Base-by-base conservation (phyloP, 2,329 filamentous ascomycete species). In the Xylariales sp. region DNA sequence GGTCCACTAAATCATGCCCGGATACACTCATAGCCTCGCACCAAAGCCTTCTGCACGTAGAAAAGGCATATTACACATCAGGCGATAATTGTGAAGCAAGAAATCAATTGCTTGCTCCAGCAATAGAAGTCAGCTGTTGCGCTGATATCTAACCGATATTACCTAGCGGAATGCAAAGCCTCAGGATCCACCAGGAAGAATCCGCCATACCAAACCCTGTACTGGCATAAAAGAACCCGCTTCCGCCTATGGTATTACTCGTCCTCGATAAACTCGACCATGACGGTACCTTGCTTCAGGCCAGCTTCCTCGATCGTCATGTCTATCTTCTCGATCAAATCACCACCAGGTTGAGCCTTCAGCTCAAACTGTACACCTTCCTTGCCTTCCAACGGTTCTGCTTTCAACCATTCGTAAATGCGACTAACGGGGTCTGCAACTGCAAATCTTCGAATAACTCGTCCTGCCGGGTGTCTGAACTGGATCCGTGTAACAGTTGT, bases 381-480 rank as follows among this genome's bases (percentile, higher is more conserved):
- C 62, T 88, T 91, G 53, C 85, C 88, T 51, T 90, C 84, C 36
- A 95, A 64, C 2, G 89, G 87, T 45, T 85, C 81, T 1, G 90
- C 84, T 68, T 97, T 98, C 50, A 98, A 80, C 88, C 90, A 98
- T 67, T 98, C 93, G 63, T 91, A 98, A 33, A 98, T 82, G 10
- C 87, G 80, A 42, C 80, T 76, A 10, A 98, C 89, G 1, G 77
- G 71, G 44, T 98, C 93, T 11, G 77, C 63, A 3, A 90, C 64
- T 8, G 73, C 70, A 64, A 98, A 98, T n/a, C 88, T 80, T 21
- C 89, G 83, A 45, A 98, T 90, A 8, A 95, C 77, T 14, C 91
- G 82, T 1, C 89, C 89, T 9, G 79, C 84, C 1, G 90, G 82
- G 54, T 95, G 86, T 45, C 87, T 79, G 67, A 98, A 95, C 60